Conservation (phyloP, 495 filamentous ascomycete genomes). For the Hyphodiscus hymeniophilus region DNA sequence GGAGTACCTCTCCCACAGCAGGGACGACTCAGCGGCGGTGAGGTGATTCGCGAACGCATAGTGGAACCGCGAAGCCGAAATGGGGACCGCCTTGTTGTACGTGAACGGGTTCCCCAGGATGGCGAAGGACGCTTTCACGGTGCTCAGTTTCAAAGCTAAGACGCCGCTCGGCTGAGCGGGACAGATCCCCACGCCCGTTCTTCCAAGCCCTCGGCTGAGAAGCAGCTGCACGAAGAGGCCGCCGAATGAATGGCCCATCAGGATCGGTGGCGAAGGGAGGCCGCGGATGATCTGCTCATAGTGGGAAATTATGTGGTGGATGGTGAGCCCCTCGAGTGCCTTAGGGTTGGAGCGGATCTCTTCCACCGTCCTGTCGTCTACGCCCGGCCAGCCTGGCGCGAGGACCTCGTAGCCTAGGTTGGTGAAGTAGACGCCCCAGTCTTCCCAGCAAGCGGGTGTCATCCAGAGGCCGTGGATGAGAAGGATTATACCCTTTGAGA, state of each 20-base stretch:
- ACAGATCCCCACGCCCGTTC: constrained; percentile 12
- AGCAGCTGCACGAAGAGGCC: constrained; percentile 18
- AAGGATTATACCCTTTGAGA: constrained; percentile 11
- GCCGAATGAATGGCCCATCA: constrained; percentile 22
- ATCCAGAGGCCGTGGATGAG: constrained; percentile 23
- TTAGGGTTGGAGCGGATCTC: constrained; percentile 13
- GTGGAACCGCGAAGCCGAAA: constrained; percentile 17
- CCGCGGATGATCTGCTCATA: constrained; percentile 13
- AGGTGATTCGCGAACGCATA: constrained; percentile 20
- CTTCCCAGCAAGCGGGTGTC: constrained; percentile 20
- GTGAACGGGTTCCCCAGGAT: constrained; percentile 17
- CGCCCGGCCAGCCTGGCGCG: constrained; percentile 20
- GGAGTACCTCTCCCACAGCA: constrained; percentile 16
- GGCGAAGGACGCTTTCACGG: constrained; percentile 9
- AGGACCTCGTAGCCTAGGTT: constrained; percentile 14
- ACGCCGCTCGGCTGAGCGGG: constrained; percentile 18
- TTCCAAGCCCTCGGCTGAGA: constrained; percentile 11
- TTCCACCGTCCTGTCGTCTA: constrained; percentile 10
- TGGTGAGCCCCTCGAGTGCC: constrained; percentile 9
- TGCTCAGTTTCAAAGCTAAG: constrained; percentile 8
- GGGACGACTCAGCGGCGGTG: background rate
- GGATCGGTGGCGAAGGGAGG: constrained; percentile 14
- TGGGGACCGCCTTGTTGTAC: constrained; percentile 15
- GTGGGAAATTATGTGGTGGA: constrained; percentile 13
- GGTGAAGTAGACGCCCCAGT: constrained; percentile 14